These are phyloP conservation scores for Xylariaceae sp. DNA, from an alignment of 2,329 filamentous ascomycete genomes.

Conservation along the genomic window DNA sequence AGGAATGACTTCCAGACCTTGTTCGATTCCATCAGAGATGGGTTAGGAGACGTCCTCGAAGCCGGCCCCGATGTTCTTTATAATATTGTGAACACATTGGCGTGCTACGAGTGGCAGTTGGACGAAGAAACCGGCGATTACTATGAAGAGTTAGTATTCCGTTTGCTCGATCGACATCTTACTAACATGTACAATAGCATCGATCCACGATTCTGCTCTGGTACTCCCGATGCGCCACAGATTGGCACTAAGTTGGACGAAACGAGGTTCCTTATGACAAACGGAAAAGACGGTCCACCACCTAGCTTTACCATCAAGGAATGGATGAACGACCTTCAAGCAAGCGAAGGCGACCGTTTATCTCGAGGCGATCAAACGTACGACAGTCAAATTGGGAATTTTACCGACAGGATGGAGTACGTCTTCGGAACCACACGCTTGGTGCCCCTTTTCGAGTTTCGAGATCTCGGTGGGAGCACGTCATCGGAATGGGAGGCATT, in stretches of 20 bases:
- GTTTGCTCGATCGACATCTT: background rate
- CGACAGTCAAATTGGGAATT: background rate
- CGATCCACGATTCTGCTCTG: background rate
- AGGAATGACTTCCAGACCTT: background rate
- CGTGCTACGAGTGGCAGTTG: background rate
- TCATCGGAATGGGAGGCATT: background rate
- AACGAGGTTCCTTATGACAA: background rate
- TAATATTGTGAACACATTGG: background rate
- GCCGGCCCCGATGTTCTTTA: background rate
- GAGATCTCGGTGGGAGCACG: background rate
- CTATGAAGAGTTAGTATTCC: background rate
- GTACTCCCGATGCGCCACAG: background rate
- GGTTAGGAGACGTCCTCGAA: background rate
- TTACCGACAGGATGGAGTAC: background rate
- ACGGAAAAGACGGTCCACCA: no score
- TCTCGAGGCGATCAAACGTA: background rate
- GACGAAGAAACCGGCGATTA: background rate
- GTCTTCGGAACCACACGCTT: background rate
- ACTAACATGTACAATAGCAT: background rate
- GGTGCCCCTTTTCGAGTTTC: background rate
- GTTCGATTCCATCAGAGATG: background rate
- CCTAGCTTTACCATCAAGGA: background rate
- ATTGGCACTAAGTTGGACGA: background rate
- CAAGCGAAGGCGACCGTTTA: background rate
- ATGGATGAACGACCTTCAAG: background rate